Conservation (phyloP, 352 stramenopile genomes). For the Saprolegnia diclina region DNA sequence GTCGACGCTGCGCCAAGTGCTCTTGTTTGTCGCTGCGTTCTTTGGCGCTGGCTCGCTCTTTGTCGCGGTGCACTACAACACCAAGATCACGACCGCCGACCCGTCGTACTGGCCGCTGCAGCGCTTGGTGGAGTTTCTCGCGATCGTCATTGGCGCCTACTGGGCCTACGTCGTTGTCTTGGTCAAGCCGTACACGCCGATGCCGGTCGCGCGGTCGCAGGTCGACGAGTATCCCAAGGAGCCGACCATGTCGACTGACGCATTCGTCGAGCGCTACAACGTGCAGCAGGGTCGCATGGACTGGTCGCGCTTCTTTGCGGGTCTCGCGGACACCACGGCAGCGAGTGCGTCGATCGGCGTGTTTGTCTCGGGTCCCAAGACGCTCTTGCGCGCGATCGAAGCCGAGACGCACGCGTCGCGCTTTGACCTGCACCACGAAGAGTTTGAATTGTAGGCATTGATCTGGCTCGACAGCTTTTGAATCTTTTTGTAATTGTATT, state of each 20-base stretch:
- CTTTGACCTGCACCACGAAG: constrained; percentile 67
- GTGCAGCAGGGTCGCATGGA: constrained; percentile 11
- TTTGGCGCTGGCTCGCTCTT: constrained; percentile 58
- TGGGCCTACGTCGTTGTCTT: constrained; percentile 18
- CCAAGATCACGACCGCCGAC: constrained; percentile 56
- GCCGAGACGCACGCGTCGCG: constrained; percentile 41
- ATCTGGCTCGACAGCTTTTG: too few relatives aligned
- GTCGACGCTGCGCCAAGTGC: constrained; percentile 44
- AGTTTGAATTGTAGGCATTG: constrained; percentile 67
- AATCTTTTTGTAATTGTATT: too few relatives aligned
- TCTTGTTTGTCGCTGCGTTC: constrained; percentile 78
- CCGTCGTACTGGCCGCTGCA: constrained; percentile 74
- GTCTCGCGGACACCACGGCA: neutral
- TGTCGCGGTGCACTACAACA: constrained; percentile 63
- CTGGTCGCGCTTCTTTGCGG: constrained; percentile 5
- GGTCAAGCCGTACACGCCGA: neutral
- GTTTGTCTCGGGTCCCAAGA: constrained; percentile 70
- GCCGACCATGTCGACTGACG: neutral
- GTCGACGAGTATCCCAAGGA: neutral
- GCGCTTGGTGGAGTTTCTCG: constrained; percentile 63
- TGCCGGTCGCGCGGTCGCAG: neutral
- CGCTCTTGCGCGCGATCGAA: constrained; percentile 51
- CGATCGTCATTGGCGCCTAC: constrained; percentile 59
- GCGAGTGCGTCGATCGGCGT: constrained; percentile 41
- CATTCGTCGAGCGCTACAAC: constrained; percentile 8